Base-by-base conservation (phyloP, 2,329 filamentous ascomycete species). In the Pestalotiopsis sp. region DNA sequence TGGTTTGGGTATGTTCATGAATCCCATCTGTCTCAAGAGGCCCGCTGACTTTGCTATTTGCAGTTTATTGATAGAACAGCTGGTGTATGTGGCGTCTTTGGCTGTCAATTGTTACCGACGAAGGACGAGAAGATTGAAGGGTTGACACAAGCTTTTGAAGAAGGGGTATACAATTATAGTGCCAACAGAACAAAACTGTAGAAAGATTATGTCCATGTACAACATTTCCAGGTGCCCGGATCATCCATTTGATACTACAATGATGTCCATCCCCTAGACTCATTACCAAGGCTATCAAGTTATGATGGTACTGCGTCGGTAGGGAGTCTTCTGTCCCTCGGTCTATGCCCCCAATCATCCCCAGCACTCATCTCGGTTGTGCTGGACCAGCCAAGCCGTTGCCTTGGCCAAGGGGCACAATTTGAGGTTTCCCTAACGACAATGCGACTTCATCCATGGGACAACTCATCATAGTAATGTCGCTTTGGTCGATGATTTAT, bases 1-100 rank as follows among this genome's bases (percentile, higher is more conserved):
- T 83, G 4, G 78, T 80, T 20, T 87, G 84, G 85, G 80, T 82
- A 70, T 72, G 83, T 62, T 17, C 4, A 17, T 7, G 11, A 12
- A 9, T 27, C 13, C 20, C 12, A 23, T 13, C 5, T 2, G 2
- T 27, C 5, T 12, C 6, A 61, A 13, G 38, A n/a, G 13, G 41
- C 31, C 31, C 31, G 59, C 67, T 68, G 25, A 66, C 58, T 23
- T 27, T 25, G 7, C 20, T 13, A 6, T 31, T 31, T 14, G 17
- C 25, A 69, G 68, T 70, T 70, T 45, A 56, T 70, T 23, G 68
- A 70, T 49, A 62, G 68, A 14, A 56, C 36, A 3, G 60, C 66
- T 4, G 68, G 68, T 11, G 62, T 70, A 27, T 70, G 68, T 45
- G 68, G 68, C 25, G 68, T 66, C 9, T 70, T 70, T 59, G 68